Evolutionary conservation across 805 yeast species (phyloP), one percentile per base, ranked within the genome.

Genomic region (Wickerhamomyces mucosus): DNA sequence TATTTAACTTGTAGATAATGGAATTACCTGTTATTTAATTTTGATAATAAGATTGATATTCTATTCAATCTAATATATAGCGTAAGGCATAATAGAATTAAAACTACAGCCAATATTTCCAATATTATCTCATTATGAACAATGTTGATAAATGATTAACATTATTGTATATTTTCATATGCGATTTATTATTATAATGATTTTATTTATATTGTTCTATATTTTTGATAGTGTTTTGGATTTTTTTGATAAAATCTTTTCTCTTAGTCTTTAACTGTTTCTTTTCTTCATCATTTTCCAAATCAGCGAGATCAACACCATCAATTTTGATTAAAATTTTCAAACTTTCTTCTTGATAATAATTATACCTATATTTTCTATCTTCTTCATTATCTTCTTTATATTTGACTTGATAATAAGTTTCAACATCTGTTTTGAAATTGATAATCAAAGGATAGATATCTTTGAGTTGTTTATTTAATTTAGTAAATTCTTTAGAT

Each of bases 251-350:
- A 8, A 69, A 66, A 31, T 61, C 64, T 48, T 74, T 79, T 41
- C 94, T 65, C 47, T 64, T 63, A 16, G 60, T 59, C 40, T 82
- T 70, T 41, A 81, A 57, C 45, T 65, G 68, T 10, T 38, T 32
- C 29, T 69, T 69, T 8, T 58, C 63, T 8, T 59, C 61, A 15
- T 39, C 51, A n/a, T 59, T 60, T 5, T 53, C 20, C 20, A 41
- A 43, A 5, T 45, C 34, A 10, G 34, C 21, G 26, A 39, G 43
- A 38, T 77, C 80, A 21, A 82, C 61, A 3, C 70, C 75, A 45
- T 82, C 94, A 33, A 82, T 58, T 38, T 66, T 71, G 64, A 81
- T 65, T 41, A 80, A 53, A 39, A 77, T 64, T 48, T 79, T 78
- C 51, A 81, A 59, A 26, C 81, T 55, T 65, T 69, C 68, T 51